Base-by-base conservation (phyloP, 1,139 yeast genomes). In the Candida smagusa region DNA sequence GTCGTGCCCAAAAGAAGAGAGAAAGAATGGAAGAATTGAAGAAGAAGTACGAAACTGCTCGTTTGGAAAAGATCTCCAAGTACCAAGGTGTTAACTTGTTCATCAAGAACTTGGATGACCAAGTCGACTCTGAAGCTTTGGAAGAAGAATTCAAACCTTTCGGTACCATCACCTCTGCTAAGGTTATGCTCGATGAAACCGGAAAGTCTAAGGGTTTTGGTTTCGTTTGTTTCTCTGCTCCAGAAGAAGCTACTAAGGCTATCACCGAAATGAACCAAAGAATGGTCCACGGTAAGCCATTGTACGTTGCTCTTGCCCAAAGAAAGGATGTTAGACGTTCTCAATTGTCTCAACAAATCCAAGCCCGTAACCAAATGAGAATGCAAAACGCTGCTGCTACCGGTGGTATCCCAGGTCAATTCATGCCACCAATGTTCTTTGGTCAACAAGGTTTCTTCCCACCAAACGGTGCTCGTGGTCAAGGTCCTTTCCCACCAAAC, bases 241-340 rank as follows among this genome's bases (percentile, higher is more conserved):
- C 97, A 59, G 98, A 92, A 69, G 98, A 92, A 78, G 98, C 99
- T 53, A 87, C 96, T 58, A 89, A 89, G 76, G 99, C 99, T 50
- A 89, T 90, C 65, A 80, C 94, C 56, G 98, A 92, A 76, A 90
- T 92, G 96, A 89, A 90, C 81, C 97, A 90, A 74, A 86, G 92
- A 67, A 86, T 92, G 86, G 80, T 92, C 57, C 82, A 81, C 57
- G 90, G 94, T 64, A 92, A 94, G 79, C 98, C 98, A 59, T 79
- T 92, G 63, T 92, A 92, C 66, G 99, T 92, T 69, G 97, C 97
- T 49, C 83, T 94, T 63, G 98, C 98, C 57, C 98, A 92, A 80
- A 87, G 97, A 71, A 90, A 89, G 76, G 98, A 92, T 60, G 96
- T 88, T 47, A 89, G 99, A 80, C 87, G 96, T 65, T 81, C 89